These are phyloP conservation scores for Nicotiana attenuata DNA, from an alignment of 257 asterid species.

Conservation along the genomic window DNA sequence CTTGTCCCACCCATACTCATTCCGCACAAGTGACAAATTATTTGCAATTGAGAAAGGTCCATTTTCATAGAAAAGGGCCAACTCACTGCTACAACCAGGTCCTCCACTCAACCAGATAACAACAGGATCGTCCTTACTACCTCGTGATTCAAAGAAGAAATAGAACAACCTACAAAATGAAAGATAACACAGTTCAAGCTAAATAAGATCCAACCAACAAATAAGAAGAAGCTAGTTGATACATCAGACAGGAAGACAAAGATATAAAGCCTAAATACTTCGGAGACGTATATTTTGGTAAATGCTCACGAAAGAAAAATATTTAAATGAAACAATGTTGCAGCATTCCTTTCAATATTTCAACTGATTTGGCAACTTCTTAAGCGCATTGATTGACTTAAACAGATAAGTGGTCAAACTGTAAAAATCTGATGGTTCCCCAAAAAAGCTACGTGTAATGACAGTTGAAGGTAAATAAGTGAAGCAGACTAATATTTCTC, in stretches of 20 bases:
- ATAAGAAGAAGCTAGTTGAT: not conserved
- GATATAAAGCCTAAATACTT: not conserved
- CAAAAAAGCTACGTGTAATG: not conserved
- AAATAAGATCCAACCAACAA: not conserved
- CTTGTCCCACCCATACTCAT: conserved; percentile 74
- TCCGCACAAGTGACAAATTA: conserved; percentile 68
- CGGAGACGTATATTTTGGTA: not conserved
- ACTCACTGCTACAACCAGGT: conserved; percentile 97
- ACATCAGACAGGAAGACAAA: not conserved
- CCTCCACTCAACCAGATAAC: conserved; percentile 99
- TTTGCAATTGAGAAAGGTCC: conserved; percentile 77
- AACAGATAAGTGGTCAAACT: not conserved
- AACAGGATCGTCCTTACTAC: conserved; percentile 68
- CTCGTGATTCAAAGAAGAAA: conserved; percentile 87
- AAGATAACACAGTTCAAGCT: not conserved
- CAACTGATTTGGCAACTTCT: no score
- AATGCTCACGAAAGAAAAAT: not conserved
- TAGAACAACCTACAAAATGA: conserved; percentile 72
- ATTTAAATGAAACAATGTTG: not conserved
- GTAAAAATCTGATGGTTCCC: not conserved
- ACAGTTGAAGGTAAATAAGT: not conserved
- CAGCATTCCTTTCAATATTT: no score
- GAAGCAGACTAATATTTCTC: not conserved
- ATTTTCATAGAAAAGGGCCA: conserved; percentile 94
- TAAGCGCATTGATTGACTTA: not conserved